A percentile compares a stretch with the other conserved stretches of the same genome.
These are phyloP conservation scores for Geranium brycei DNA, from an alignment of 345 rosid genomes.

Conservation along the genomic window DNA sequence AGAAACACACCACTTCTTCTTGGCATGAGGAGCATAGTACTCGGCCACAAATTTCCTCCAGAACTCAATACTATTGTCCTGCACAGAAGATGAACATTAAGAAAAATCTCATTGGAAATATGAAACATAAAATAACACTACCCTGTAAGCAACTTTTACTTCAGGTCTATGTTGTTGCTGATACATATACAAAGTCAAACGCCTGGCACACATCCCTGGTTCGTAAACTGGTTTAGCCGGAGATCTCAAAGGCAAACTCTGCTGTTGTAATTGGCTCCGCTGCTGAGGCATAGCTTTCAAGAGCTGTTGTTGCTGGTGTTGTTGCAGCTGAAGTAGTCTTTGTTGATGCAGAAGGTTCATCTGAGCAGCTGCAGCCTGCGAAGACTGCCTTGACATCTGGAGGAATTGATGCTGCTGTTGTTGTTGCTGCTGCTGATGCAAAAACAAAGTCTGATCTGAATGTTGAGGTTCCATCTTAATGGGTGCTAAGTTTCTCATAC, in stretches of 20 bases:
- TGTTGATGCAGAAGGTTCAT: conserved; percentile 68
- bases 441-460: conserved; percentile 60
- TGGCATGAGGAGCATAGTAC: conserved; percentile 86
- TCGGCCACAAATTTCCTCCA: conserved; percentile 96
- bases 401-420: conserved; percentile 12
- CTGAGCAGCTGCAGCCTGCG: conserved; percentile 59
- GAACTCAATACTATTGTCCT: conserved; percentile 95
- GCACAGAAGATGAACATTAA: conserved; percentile 12
- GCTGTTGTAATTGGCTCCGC: conserved; percentile 62
- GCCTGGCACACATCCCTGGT: conserved; percentile 95
- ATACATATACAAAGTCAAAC: conserved; percentile 75
- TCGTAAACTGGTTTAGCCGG: conserved; percentile 64
- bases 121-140: conserved; percentile 12
- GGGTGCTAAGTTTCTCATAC: conserved; percentile 39
- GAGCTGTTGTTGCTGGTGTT: conserved; percentile 65
- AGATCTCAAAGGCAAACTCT: conserved; percentile 58
- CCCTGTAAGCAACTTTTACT: conserved; percentile 32
- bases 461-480: conserved; percentile 77
- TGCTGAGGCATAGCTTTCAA: conserved; percentile 80
- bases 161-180: conserved; percentile 93
- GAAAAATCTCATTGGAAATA: not conserved
- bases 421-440: conserved; percentile 72
- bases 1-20: conserved; percentile 98
- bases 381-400: conserved; percentile 67
- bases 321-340: conserved; percentile 62